Base-by-base conservation (phyloP, 768 basidiomycete genomes). In the Mycena maculata region DNA sequence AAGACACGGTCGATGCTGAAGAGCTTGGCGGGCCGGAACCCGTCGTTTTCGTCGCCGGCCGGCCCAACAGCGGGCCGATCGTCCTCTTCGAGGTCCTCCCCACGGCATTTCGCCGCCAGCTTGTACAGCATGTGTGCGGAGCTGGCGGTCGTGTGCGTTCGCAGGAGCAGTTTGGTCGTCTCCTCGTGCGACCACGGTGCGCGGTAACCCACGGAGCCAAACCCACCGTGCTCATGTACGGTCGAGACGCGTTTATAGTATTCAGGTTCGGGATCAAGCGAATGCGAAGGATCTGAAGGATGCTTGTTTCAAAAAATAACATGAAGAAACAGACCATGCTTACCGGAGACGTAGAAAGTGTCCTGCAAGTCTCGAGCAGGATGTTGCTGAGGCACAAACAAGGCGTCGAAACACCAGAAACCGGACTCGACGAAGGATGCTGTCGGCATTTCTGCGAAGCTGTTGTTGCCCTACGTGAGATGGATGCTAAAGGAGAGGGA, bases 1-100 rank as follows among this genome's bases (percentile, higher is more conserved):
- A 99, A 99, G 23, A 99, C 98, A 48, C 98, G 86, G 78, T 99
- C 98, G 70, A 99, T 98, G 72, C 93, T 95, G 87, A 98, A 99
- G 69, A 98, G 76, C 74, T 98, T 98, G 39, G 94, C 94, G 8
- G 96, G 94, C 64, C 90, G 84, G 85, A 98, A 98, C 0, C 93
- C 94, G 53, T 93, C 92, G 72, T 87, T 80, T 22, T 76, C 72
- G 18, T 85, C 83, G 27, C 66, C 69, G 38, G 72, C 72, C 54
- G 60, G 64, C 55, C 71, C 77, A 69, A 31, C 48, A 11, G 48
- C 28, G 28, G 69, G 69, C 42, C 65, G 69, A 31, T 81, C 80
- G 44, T 85, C 85, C 7, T 78, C 81, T 36, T 81, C 80, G 2
- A 79, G 67, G 56, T 75, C 69, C 73, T 93, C 88, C 27, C 90